These are phyloP conservation scores for Microcyclosporella mali DNA, from an alignment of 2,329 filamentous ascomycete genomes.

Conservation along the genomic window DNA sequence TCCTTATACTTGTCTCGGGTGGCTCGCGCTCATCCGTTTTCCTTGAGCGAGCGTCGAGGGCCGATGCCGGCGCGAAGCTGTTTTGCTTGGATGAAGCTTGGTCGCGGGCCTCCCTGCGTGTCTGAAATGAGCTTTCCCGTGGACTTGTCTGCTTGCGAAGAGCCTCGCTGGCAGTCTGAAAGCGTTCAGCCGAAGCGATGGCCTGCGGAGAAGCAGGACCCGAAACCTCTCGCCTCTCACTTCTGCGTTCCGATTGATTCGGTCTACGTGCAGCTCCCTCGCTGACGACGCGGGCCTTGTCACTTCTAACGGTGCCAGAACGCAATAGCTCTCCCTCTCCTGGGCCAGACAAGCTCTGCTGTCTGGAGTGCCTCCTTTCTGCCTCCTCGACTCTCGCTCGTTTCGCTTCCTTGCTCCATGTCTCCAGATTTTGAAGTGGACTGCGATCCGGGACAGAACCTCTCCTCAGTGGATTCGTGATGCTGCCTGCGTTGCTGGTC, in stretches of 20 bases:
- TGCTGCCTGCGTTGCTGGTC: slow-evolving; percentile 18
- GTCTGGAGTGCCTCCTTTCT: slow-evolving; percentile 64
- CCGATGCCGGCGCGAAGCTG: background rate
- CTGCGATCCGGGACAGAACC: slow-evolving; percentile 74
- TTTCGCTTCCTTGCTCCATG: slow-evolving; percentile 94
- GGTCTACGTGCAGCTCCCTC: slow-evolving; percentile 17
- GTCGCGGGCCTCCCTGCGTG: no score
- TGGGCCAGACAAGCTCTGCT: slow-evolving; percentile 35
- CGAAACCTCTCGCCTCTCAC: slow-evolving; percentile 6
- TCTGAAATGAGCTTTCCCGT: background rate
- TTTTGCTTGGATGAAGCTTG: no score
- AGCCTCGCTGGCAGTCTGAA: slow-evolving; percentile 17
- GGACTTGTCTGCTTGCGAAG: slow-evolving; percentile 4
- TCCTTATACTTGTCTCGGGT: background rate
- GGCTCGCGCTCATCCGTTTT: background rate
- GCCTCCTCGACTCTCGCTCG: slow-evolving; percentile 77
- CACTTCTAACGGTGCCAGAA: slow-evolving; percentile 18
- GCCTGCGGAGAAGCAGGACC: slow-evolving; percentile 3
- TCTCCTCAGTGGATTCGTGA: slow-evolving; percentile 24
- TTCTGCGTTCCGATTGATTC: slow-evolving; percentile 8
- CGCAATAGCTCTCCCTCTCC: slow-evolving; percentile 15
- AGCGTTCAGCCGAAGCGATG: slow-evolving; percentile 3
- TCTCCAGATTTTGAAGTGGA: slow-evolving; percentile 86
- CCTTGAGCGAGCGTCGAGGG: background rate
- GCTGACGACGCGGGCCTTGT: slow-evolving; percentile 24